Conservation (phyloP, 495 filamentous ascomycete genomes). For the Platismatia glauca region DNA sequence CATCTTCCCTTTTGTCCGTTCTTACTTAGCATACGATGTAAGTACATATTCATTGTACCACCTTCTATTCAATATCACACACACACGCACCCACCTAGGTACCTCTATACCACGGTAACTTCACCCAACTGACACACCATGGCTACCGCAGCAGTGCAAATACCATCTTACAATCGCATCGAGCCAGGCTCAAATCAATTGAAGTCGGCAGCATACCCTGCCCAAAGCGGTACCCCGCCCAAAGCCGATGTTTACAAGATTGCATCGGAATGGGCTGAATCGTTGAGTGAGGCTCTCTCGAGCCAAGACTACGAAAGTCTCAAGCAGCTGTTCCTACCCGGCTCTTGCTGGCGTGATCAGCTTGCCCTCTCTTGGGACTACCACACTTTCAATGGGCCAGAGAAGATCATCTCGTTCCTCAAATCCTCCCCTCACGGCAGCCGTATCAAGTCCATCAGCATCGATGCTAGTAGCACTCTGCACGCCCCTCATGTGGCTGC, state of each 20-base stretch:
- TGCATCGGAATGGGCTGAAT: slow-evolving; percentile 34
- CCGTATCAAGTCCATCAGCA: slow-evolving; percentile 36
- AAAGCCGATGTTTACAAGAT: slow-evolving; percentile 39
- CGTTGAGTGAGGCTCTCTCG: slow-evolving; percentile 42
- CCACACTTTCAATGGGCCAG: slow-evolving; percentile 46
- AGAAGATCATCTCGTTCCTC: slow-evolving; percentile 44
- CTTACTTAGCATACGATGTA: not conserved
- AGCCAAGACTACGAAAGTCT: slow-evolving; percentile 29
- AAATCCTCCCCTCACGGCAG: slow-evolving; percentile 26
- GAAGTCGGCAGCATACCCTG: slow-evolving; percentile 27
- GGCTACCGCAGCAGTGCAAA: slow-evolving; percentile 19
- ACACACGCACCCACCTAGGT: too few relatives aligned
- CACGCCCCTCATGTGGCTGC: slow-evolving; percentile 38
- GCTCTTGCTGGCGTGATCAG: slow-evolving; percentile 50
- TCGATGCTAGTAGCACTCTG: slow-evolving; percentile 40
- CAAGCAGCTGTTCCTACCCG: slow-evolving; percentile 37
- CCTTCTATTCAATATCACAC: not conserved
- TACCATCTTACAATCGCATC: slow-evolving; percentile 44
- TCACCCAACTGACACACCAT: slow-evolving; percentile 11
- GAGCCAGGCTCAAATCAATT: slow-evolving; percentile 54
- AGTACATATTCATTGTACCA: not conserved
- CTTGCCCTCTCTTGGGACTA: slow-evolving; percentile 45
- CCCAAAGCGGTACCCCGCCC: slow-evolving; percentile 6
- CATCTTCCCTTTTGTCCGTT: not conserved
- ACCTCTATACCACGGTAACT: not conserved